Base-by-base conservation (phyloP, 768 basidiomycete species). In the Lactarius akahatsu region DNA sequence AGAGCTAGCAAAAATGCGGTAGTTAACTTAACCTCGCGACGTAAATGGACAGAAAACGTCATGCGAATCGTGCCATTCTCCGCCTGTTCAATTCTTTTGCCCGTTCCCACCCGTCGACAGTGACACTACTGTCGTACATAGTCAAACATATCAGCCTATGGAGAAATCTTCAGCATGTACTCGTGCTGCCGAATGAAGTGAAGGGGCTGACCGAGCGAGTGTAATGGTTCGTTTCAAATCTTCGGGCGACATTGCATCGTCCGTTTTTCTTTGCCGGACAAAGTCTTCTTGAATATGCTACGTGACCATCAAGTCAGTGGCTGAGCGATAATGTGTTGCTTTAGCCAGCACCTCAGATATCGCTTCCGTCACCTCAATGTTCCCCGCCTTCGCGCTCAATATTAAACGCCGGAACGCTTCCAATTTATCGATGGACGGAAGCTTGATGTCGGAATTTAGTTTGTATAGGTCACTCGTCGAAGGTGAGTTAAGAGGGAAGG, bases 221-320 rank as follows among this genome's bases (percentile, higher is more conserved):
- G 83, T 82, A 84, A 93, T 89, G 60, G 85, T 77, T 60, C 82
- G 82, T 63, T 90, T 82, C 59, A 94, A 78, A 66, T 90, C 85
- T 26, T 92, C 86, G 0, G 86, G 77, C 28, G 83, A 80, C 23
- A 78, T 73, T 15, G 74, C 75, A 16, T 71, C 73, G 62, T 79
- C 72, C 54, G 75, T 72, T 72, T 79, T 79, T 58, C 82, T 75
- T 59, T 77, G 76, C 63, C 70, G 73, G 32, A 83, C 89, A 72
- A 93, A 94, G 63, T 92, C 89, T 6, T 87, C 82, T 79, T 92
- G 88, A 41, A 94, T 88, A 70, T 87, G 79, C 91, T 93, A 60
- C 20, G 40, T 9, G 30, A 34, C 20, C 30, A 36, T 23, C 56
- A 28, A 65, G 28, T 60, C 20, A 62, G 47, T 26, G 13, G 23